Evolutionary conservation across 768 basidiomycete genomes (phyloP), one percentile per base, ranked within the genome.

Genomic region (Mycena latifolia): DNA sequence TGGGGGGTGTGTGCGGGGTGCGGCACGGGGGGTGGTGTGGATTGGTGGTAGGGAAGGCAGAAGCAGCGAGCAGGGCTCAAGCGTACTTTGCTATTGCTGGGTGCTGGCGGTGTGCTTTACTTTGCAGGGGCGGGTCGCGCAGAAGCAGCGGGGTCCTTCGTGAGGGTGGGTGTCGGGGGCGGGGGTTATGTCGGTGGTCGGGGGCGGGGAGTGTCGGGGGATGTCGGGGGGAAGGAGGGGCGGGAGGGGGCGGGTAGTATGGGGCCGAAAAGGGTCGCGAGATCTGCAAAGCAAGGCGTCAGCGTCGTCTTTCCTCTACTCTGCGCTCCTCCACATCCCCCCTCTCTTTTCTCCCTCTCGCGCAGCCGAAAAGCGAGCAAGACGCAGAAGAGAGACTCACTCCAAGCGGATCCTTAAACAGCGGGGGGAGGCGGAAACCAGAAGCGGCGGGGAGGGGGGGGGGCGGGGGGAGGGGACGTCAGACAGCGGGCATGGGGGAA

Each of bases 211-310:
- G 37, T 7, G 37, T 9, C 17, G 37, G 12, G n/a, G n/a, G n/a
- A n/a, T n/a, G 37, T 11, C 8, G 37, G 37, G 14, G 37, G 14
- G 37, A 4, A 15, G 90, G 85, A 75, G 70, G n/a, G 51, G 31
- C 11, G 31, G 51, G 31, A 31, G 31, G 17, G 31, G 51, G 51
- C 51, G 51, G 51, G 31, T 67, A 77, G 78, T 78, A 83, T n/a
- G 51, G 31, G 12, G 51, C 51, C 20, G 63, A 52, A 25, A 93
- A 94, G 92, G 92, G 93, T 94, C 92, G 92, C 92, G 92, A 94
- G 93, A 87, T 88, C 91, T 93, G 72, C 50, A 20, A n/a, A 48
- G 10, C n/a, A 14, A 14, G 8, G 14, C 28, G 50, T 25, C 45
- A 37, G 29, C 57, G 25, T 52, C 53, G 48, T 50, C 28, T 6